Evolutionary conservation across 2,329 filamentous ascomycete genomes (phyloP).

Genomic region (Apiospora aurea): DNA sequence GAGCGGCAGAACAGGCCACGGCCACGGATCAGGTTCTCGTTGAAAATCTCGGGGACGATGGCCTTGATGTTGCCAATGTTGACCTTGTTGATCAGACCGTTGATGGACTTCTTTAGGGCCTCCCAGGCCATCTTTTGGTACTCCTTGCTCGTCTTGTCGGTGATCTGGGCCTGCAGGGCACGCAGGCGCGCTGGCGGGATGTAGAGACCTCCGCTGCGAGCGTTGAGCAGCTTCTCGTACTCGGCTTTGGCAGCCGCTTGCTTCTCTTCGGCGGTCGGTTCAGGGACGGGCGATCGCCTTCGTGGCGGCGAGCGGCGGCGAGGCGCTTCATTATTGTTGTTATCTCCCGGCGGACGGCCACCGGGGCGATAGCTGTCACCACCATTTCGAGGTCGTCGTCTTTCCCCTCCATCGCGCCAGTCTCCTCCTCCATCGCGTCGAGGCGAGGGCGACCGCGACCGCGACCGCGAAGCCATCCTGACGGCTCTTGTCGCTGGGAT

Average conservation of each 20-base stretch:
- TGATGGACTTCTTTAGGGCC: conserved; percentile 97
- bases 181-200: conserved; percentile 91
- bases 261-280: conserved; percentile 79
- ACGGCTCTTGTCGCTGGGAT: neutral
- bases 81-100: conserved; percentile 98
- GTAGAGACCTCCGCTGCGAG: conserved; percentile 95
- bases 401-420: conserved; percentile 23
- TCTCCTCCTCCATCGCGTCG: conserved; percentile 41
- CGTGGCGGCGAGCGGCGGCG: conserved; percentile 31
- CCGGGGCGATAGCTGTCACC: conserved; percentile 59
- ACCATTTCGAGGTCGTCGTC: conserved; percentile 48
- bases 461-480: conserved; percentile 30
- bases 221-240: conserved; percentile 89
- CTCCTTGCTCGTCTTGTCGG: conserved; percentile 93
- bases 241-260: conserved; percentile 89
- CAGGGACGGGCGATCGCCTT: conserved; percentile 36
- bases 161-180: conserved; percentile 94
- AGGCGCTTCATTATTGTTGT: conserved; percentile 22
- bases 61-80: conserved; percentile 98
- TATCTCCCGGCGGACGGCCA: conserved; percentile 26
- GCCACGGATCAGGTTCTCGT: conserved; percentile 90
- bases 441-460: conserved; percentile 44
- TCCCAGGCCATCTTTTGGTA: conserved; percentile 99
- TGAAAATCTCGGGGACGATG: conserved; percentile 95
- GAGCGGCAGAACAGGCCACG: conserved; percentile 92